Evolutionary conservation across 2,329 filamentous ascomycete genomes (phyloP).

Genomic region (Fusarium graminum): DNA sequence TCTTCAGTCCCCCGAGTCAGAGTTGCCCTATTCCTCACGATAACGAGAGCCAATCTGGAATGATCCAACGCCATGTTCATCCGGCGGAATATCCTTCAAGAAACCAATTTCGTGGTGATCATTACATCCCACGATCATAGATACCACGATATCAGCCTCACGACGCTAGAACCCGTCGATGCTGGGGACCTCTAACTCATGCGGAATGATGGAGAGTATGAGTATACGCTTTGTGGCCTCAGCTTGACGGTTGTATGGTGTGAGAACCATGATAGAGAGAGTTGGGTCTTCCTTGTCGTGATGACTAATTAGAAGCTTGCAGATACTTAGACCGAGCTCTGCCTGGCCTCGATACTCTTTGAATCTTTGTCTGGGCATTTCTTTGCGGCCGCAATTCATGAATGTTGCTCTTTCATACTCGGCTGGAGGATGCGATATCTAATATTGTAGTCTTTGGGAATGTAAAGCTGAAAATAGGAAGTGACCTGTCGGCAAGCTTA

Average conservation of each 20-base stretch:
- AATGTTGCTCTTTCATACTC: slow-evolving; percentile 46
- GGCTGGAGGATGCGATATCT: accelerated
- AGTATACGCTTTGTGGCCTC: slow-evolving; percentile 49
- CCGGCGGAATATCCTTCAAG: slow-evolving; percentile 56
- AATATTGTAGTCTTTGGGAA: slow-evolving; percentile 27
- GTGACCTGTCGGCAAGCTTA: slow-evolving; percentile 34
- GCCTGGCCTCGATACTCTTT: slow-evolving; percentile 57
- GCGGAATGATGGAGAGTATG: slow-evolving; percentile 36
- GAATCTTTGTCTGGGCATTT: slow-evolving; percentile 56
- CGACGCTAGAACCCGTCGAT: slow-evolving; percentile 60
- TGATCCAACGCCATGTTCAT: slow-evolving; percentile 59
- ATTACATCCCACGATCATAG: slow-evolving; percentile 59
- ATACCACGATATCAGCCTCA: slow-evolving; percentile 59
- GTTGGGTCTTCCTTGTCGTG: background rate
- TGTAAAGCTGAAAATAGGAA: slow-evolving; percentile 34
- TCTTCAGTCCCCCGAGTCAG: slow-evolving; percentile 38
- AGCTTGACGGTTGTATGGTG: slow-evolving; percentile 57
- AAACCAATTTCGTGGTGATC: slow-evolving; percentile 56
- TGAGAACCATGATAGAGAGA: slow-evolving; percentile 55
- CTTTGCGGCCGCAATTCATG: slow-evolving; percentile 53
- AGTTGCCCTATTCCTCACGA: slow-evolving; percentile 51
- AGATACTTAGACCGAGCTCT: slow-evolving; percentile 52
- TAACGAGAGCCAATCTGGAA: slow-evolving; percentile 52
- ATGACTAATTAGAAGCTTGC: slow-evolving; percentile 47
- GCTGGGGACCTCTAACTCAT: slow-evolving; percentile 54